Evolutionary conservation across 2,329 filamentous ascomycete species (phyloP).

Genomic region (Fusarium sp.): DNA sequence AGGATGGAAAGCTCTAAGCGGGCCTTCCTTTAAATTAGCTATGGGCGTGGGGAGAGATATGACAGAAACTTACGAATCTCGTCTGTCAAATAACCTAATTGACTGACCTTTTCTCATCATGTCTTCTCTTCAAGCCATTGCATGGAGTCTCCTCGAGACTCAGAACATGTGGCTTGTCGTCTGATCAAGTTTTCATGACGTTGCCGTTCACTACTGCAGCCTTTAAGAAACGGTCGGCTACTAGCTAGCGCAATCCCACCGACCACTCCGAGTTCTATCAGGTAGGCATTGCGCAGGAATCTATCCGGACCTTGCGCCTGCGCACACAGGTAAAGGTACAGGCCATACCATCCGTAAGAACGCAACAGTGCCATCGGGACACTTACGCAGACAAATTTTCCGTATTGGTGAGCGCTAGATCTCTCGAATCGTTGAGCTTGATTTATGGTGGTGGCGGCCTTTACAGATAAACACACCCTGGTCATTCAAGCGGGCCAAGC

Average conservation of each 20-base stretch:
- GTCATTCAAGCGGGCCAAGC: constrained; percentile 9
- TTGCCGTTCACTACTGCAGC: constrained; percentile 22
- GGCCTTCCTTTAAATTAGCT: constrained; percentile 24
- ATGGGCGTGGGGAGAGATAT: constrained; percentile 21
- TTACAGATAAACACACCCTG: constrained; percentile 19
- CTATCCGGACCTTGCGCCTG: constrained; percentile 37
- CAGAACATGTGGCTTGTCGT: constrained; percentile 13
- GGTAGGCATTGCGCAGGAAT: constrained; percentile 19
- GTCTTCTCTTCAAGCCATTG: background rate
- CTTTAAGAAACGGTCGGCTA: constrained; percentile 33
- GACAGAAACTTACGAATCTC: background rate
- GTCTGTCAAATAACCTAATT: background rate
- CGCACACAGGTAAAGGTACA: constrained; percentile 26
- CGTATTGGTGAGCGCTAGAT: constrained; percentile 28
- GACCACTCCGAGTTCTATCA: constrained; percentile 24
- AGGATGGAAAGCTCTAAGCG: constrained; percentile 29
- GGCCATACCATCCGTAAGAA: constrained; percentile 40
- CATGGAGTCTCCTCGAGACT: background rate
- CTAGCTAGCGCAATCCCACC: constrained; percentile 36
- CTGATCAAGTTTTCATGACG: constrained; percentile 21
- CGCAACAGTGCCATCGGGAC: constrained; percentile 51
- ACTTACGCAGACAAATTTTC: constrained; percentile 45
- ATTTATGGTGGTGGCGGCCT: constrained; percentile 12
- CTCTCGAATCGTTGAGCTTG: constrained; percentile 16
- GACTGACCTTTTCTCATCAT: background rate